Evolutionary conservation across 31 red algal species (phyloP).

Genomic region (Asparagopsis taxiformis): DNA sequence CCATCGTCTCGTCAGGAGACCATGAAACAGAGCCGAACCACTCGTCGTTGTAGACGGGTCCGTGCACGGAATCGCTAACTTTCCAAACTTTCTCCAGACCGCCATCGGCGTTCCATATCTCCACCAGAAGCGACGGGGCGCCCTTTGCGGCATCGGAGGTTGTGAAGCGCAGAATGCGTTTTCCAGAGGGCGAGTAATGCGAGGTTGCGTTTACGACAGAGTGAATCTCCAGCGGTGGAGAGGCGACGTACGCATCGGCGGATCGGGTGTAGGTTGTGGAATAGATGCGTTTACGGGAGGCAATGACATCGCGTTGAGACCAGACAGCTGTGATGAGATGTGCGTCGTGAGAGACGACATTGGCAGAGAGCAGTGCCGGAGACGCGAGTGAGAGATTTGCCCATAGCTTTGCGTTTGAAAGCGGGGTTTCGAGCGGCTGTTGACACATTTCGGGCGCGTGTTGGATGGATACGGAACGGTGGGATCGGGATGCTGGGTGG

Average conservation of each 20-base stretch:
- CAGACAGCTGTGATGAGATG: not conserved
- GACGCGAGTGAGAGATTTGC: slow-evolving; percentile 5
- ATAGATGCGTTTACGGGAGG: slow-evolving; percentile 6
- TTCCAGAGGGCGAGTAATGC: slow-evolving; percentile 15
- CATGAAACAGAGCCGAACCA: slow-evolving; percentile 79
- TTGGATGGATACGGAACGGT: not conserved
- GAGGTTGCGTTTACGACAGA: slow-evolving; percentile 30
- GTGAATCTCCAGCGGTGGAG: slow-evolving; percentile 19
- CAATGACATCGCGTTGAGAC: slow-evolving; percentile 27
- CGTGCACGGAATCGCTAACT: slow-evolving; percentile 42
- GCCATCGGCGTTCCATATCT: slow-evolving; percentile 23
- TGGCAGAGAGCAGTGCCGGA: not conserved
- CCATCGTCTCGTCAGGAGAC: slow-evolving; percentile 74
- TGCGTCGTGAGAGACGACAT: not conserved
- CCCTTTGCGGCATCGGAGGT: not conserved
- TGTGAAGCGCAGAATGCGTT: slow-evolving; percentile 24
- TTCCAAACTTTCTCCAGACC: slow-evolving; percentile 42
- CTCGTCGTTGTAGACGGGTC: slow-evolving; percentile 80
- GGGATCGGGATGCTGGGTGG: not conserved
- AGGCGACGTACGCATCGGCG: not conserved
- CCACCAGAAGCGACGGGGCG: slow-evolving; percentile 7
- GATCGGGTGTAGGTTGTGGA: slow-evolving; percentile 7
- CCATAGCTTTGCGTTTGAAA: slow-evolving; percentile 30
- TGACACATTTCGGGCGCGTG: not conserved
- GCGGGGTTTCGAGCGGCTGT: not conserved